A percentile compares a stretch with the other conserved stretches of the same genome.
phyloP scores from a whole-genome alignment of 2,329 filamentous ascomycete species.

The Pseudogymnoascus sp. region DNA sequence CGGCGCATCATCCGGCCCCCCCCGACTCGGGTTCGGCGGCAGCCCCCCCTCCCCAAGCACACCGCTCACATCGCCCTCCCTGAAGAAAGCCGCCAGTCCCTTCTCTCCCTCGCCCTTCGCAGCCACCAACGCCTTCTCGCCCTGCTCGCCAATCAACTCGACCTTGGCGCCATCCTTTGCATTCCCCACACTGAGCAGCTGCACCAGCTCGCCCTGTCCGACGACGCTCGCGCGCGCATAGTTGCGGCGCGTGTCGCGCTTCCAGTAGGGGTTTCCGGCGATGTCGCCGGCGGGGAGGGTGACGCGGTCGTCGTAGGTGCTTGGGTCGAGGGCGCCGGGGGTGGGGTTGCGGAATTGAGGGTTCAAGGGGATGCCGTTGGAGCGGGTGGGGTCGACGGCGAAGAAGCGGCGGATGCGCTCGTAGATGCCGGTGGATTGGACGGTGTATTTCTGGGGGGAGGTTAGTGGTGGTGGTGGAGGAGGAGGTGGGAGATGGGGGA shows the following conservation, averaged over 20 bases:
- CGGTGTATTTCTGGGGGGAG: slow-evolving; percentile 78
- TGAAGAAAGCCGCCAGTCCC: slow-evolving; percentile 66
- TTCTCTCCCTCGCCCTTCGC: slow-evolving; percentile 68
- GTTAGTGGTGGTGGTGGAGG: slow-evolving; percentile 19
- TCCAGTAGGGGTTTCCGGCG: slow-evolving; percentile 92
- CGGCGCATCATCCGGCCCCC: slow-evolving; percentile 44
- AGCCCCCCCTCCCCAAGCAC: slow-evolving; percentile 70
- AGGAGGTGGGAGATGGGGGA: slow-evolving; percentile 13
- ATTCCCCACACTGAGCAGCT: slow-evolving; percentile 77
- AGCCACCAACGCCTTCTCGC: slow-evolving; percentile 65
- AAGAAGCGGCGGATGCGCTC: slow-evolving; percentile 70
- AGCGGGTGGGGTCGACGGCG: slow-evolving; percentile 79
- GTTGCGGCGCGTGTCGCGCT: slow-evolving; percentile 75
- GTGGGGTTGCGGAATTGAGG: slow-evolving; percentile 83
- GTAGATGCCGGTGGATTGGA: slow-evolving; percentile 86
- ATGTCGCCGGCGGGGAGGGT: slow-evolving; percentile 79
- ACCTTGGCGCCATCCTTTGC: slow-evolving; percentile 66
- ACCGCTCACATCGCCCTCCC: slow-evolving; percentile 51
- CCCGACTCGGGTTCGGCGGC: slow-evolving; percentile 74
- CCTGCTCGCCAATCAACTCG: slow-evolving; percentile 70
- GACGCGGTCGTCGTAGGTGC: slow-evolving; percentile 71
- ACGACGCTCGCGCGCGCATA: slow-evolving; percentile 78
- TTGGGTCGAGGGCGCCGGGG: slow-evolving; percentile 64
- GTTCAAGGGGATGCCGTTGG: slow-evolving; percentile 87
- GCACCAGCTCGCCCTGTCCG: slow-evolving; percentile 76